phyloP scores from a whole-genome alignment of 495 filamentous ascomycete species.

The Aspergillus nidulans region DNA sequence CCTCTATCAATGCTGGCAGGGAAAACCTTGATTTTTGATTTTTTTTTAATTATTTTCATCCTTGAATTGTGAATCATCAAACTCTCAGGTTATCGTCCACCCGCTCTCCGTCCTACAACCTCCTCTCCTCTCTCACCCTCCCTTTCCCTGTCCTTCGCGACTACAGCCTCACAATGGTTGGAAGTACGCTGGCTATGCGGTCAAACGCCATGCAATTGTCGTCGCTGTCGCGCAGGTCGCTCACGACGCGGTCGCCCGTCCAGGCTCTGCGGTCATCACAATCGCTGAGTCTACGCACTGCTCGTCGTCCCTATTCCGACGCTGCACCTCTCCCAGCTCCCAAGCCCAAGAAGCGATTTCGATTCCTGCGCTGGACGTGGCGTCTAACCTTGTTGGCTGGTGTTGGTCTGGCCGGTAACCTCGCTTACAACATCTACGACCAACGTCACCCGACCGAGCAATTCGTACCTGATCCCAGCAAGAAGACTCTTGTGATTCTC shows the following conservation, averaged over 20 bases:
- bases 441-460: slow-evolving; percentile 80
- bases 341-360: slow-evolving; percentile 32
- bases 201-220: slow-evolving; percentile 36
- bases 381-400: slow-evolving; percentile 67
- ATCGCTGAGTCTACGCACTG: slow-evolving; percentile 22
- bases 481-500: slow-evolving; percentile 96
- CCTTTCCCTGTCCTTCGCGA: slow-evolving; percentile 10
- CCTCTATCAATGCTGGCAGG: slow-evolving; percentile 12
- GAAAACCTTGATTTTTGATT: slow-evolving; percentile 19
- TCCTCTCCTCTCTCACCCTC: slow-evolving; percentile 14
- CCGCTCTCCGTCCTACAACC: slow-evolving; percentile 15
- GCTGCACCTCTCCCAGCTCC: slow-evolving; percentile 28
- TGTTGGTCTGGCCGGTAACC: slow-evolving; percentile 60
- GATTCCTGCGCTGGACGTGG: slow-evolving; percentile 66
- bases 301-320: slow-evolving; percentile 41
- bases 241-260: slow-evolving; percentile 25
- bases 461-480: slow-evolving; percentile 70
- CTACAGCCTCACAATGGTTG: slow-evolving; percentile 33
- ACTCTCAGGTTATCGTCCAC: slow-evolving; percentile 6
- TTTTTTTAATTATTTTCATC: slow-evolving; percentile 10
- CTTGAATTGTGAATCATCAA: slow-evolving; percentile 2
- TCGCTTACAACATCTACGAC: slow-evolving; percentile 77
- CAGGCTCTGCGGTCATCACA: slow-evolving; percentile 20
- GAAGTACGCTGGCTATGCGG: slow-evolving; percentile 38
- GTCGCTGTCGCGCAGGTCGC: slow-evolving; percentile 39